Conservation (phyloP, 345 rosid genomes). For the Aegle marmelos region DNA sequence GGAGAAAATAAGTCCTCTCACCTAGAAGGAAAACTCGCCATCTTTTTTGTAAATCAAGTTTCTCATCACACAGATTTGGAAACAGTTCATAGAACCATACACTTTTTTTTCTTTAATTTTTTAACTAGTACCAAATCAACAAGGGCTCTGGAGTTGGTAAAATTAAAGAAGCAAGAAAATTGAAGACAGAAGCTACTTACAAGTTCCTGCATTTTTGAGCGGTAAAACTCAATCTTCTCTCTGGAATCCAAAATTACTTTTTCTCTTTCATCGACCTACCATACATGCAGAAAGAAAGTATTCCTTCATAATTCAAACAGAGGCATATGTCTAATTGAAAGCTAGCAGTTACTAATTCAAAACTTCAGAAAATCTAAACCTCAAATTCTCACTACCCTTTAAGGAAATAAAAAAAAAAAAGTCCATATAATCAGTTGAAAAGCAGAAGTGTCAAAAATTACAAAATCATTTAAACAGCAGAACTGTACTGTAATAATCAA, state of each 20-base stretch:
- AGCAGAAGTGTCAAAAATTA: not conserved
- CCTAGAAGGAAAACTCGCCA: not conserved
- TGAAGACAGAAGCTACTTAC: slow-evolving; percentile 51
- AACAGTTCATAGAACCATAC: not conserved
- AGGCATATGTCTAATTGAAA: not conserved
- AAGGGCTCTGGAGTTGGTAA: not conserved
- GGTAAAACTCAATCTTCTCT: slow-evolving; percentile 92
- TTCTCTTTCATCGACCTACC: slow-evolving; percentile 57
- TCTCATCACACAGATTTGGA: not conserved
- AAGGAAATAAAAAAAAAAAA: slow-evolving; percentile 3
- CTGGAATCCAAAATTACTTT: slow-evolving; percentile 76
- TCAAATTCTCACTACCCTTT: not conserved
- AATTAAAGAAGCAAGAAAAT: not conserved
- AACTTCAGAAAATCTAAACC: not conserved
- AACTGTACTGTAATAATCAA: not conserved
- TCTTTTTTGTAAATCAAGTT: not conserved
- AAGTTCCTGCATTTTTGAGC: slow-evolving; percentile 93
- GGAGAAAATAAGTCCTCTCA: not conserved
- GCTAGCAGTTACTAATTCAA: not conserved
- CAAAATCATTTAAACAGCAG: not conserved
- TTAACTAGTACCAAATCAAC: not conserved
- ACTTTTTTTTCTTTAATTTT: not conserved
- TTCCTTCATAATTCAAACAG: not conserved
- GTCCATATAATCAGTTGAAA: not conserved
- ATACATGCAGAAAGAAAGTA: slow-evolving; percentile 10